Evolutionary conservation across 257 asterid genomes (phyloP).

Genomic region (Fraxinus excelsior): DNA sequence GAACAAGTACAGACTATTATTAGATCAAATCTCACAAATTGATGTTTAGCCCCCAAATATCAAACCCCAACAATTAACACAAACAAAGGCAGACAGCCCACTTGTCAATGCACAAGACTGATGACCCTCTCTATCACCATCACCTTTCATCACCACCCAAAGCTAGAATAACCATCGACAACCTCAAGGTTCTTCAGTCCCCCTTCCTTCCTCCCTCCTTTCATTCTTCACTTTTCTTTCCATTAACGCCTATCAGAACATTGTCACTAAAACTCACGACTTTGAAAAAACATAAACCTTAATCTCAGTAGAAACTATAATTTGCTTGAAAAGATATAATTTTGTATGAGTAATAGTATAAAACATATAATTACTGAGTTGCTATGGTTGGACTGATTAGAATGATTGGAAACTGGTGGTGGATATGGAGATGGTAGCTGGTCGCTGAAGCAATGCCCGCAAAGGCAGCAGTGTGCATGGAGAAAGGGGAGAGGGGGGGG

Average conservation of each 20-base stretch:
- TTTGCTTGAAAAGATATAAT: too few species aligned
- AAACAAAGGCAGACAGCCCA: not conserved
- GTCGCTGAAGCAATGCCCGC: not conserved
- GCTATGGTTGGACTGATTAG: not conserved
- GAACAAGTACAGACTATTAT: not conserved
- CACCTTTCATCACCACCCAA: not conserved
- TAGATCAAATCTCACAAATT: not conserved
- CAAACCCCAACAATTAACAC: not conserved
- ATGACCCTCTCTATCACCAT: not conserved
- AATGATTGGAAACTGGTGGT: not conserved
- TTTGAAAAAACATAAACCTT: not conserved
- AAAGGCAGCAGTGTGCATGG: not conserved
- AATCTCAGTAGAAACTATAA: not conserved
- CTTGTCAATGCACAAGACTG: not conserved
- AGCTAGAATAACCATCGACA: not conserved
- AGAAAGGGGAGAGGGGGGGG: not conserved
- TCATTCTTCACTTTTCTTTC: not conserved
- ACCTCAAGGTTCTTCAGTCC: not conserved
- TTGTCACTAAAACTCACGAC: not conserved
- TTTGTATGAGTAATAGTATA: not conserved
- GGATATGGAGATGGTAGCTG: not conserved
- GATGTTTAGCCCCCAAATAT: not conserved
- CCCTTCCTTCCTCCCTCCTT: not conserved
- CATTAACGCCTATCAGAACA: not conserved
- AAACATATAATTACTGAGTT: not conserved